Percentiles rank a stretch among this genome's conserved stretches.
Evolutionary conservation across 2,329 filamentous ascomycete genomes (phyloP).

Genomic region (Thelonectria blattea): DNA sequence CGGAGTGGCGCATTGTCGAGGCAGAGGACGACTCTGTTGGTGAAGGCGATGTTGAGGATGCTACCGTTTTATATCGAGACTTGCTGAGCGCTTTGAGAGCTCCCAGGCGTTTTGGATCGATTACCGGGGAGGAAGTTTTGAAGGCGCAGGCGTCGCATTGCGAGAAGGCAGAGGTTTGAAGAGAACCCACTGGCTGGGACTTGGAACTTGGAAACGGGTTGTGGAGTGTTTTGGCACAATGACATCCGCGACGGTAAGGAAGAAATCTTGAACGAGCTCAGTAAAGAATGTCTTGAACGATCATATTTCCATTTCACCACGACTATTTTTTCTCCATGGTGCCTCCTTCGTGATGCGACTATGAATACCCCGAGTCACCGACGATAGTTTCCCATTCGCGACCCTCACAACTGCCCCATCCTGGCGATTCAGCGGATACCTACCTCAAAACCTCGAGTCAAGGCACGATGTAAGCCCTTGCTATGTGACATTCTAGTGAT

Average conservation of each 20-base stretch:
- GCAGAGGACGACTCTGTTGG: conserved; percentile 10
- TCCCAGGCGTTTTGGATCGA: conserved; percentile 26
- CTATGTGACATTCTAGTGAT: no score
- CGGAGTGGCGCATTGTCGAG: conserved; percentile 43
- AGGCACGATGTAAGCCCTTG: no score
- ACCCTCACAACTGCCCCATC: no score
- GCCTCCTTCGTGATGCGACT: no score
- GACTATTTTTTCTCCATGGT: no score
- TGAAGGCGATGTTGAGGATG: conserved; percentile 7
- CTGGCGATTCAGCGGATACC: no score
- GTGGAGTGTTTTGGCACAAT: neutral
- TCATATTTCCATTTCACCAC: no score
- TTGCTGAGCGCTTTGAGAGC: conserved; percentile 23
- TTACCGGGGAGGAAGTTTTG: conserved; percentile 18
- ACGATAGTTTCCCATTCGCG: no score
- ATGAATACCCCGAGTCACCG: no score
- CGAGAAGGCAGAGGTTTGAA: conserved; percentile 29
- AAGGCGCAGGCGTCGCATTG: conserved; percentile 24
- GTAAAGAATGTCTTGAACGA: neutral
- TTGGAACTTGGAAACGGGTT: neutral
- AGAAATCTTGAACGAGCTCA: neutral
- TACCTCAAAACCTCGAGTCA: no score
- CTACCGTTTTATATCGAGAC: conserved; percentile 27
- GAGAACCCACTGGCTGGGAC: neutral
- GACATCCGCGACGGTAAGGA: neutral